phyloP scores from a whole-genome alignment of 257 asterid genomes.

The Jasminum sambac region DNA sequence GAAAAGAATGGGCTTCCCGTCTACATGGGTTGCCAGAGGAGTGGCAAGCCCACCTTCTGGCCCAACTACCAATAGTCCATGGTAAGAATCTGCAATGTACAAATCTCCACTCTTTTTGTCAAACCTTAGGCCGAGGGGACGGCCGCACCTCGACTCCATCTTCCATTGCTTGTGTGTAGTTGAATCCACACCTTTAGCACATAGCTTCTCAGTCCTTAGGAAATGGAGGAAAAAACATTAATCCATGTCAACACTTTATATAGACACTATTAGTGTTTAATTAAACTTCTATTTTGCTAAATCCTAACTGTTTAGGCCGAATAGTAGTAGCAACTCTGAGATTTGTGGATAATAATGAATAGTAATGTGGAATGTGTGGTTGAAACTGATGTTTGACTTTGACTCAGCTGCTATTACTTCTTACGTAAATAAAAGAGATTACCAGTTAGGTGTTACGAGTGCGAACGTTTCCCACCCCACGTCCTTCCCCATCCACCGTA shows the following conservation, averaged over 20 bases:
- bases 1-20: slow-evolving; percentile 70
- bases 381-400: too few relatives aligned
- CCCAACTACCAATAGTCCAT: slow-evolving; percentile 76
- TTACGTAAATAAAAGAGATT: background rate
- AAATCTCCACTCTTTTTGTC: slow-evolving; percentile 59
- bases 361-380: too few relatives aligned
- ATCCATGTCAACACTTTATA: background rate
- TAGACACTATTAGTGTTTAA: too few relatives aligned
- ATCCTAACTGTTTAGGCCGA: too few relatives aligned
- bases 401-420: too few relatives aligned
- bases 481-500: slow-evolving; percentile 77
- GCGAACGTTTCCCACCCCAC: slow-evolving; percentile 91
- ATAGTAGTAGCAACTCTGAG: too few relatives aligned
- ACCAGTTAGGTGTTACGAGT: slow-evolving; percentile 72
- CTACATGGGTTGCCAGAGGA: slow-evolving; percentile 60
- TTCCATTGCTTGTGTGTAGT: slow-evolving; percentile 80
- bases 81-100: slow-evolving; percentile 88
- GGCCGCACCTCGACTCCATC: slow-evolving; percentile 68
- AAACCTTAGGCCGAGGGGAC: slow-evolving; percentile 87
- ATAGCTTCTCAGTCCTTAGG: slow-evolving; percentile 63
- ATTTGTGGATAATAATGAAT: too few relatives aligned
- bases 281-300: too few relatives aligned
- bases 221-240: background rate
- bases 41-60: slow-evolving; percentile 76
- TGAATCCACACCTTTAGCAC: slow-evolving; percentile 65